phyloP scores from a whole-genome alignment of 192 early-diverging fungal species.

The Physocladia obscura region DNA sequence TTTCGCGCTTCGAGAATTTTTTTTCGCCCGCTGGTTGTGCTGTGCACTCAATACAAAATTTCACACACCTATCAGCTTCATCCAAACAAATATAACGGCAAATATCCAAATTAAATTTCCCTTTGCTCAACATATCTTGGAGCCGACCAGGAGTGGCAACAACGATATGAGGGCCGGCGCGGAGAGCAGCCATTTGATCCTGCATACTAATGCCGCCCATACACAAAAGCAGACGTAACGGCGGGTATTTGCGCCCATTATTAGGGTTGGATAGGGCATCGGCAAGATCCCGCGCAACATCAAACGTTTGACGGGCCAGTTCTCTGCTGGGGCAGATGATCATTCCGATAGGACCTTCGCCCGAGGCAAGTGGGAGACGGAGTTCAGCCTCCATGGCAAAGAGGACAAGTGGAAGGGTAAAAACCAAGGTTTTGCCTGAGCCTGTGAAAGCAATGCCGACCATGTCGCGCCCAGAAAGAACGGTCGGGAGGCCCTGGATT shows the following conservation, averaged over 20 bases:
- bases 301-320: slow-evolving; percentile 91
- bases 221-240: slow-evolving; percentile 77
- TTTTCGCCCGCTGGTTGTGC: too few species aligned
- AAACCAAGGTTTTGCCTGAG: slow-evolving; percentile 92
- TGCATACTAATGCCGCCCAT: slow-evolving; percentile 95
- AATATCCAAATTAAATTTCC: slow-evolving; percentile 82
- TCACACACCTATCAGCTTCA: slow-evolving; percentile 82
- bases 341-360: slow-evolving; percentile 93
- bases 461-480: slow-evolving; percentile 90
- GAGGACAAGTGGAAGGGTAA: slow-evolving; percentile 91
- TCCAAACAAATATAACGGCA: slow-evolving; percentile 92
- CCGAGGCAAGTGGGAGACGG: slow-evolving; percentile 72
- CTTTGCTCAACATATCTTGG: slow-evolving; percentile 85
- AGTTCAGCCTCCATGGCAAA: slow-evolving; percentile 91
- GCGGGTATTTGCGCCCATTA: slow-evolving; percentile 67
- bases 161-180: slow-evolving; percentile 85
- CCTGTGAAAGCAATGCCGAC: slow-evolving; percentile 94
- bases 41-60: too few species aligned
- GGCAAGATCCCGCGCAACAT: slow-evolving; percentile 71
- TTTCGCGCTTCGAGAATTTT: too few species aligned
- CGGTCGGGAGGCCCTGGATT: slow-evolving; percentile 93
- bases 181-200: slow-evolving; percentile 75
- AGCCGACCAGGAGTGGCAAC: slow-evolving; percentile 94
- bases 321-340: slow-evolving; percentile 95
- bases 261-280: slow-evolving; percentile 52